phyloP scores from a whole-genome alignment of 768 basidiomycete species.

The Amanita exitialis region DNA sequence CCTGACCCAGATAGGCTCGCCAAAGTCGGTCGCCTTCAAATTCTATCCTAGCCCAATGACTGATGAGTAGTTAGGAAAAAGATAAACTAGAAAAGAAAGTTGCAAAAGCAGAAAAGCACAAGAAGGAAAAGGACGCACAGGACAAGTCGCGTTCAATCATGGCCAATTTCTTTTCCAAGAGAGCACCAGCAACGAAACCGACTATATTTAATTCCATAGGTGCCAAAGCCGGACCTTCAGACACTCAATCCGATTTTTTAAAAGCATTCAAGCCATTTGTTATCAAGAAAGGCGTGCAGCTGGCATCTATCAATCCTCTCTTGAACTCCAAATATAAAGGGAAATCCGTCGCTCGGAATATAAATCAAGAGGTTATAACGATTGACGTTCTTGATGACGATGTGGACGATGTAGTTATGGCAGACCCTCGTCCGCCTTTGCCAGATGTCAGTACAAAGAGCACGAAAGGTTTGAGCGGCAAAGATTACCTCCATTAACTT shows the following conservation, averaged over 20 bases:
- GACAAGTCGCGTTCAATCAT: slow-evolving; percentile 68
- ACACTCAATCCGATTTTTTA: slow-evolving; percentile 53
- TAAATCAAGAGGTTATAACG: background rate
- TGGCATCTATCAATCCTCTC: slow-evolving; percentile 75
- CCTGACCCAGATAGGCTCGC: slow-evolving; percentile 47
- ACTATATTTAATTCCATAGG: slow-evolving; percentile 14
- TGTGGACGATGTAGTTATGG: slow-evolving; percentile 16
- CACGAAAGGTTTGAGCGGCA: slow-evolving; percentile 25
- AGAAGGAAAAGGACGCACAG: slow-evolving; percentile 59
- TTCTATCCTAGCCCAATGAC: background rate
- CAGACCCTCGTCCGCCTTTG: slow-evolving; percentile 11
- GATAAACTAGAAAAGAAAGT: slow-evolving; percentile 58
- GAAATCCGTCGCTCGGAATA: slow-evolving; percentile 1
- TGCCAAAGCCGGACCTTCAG: slow-evolving; percentile 23
- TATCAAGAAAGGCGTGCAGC: slow-evolving; percentile 59
- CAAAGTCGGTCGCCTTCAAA: slow-evolving; percentile 29
- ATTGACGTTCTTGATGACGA: slow-evolving; percentile 10
- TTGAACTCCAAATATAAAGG: slow-evolving; percentile 13
- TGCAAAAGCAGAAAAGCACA: slow-evolving; percentile 62
- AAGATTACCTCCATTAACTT: background rate
- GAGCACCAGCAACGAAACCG: slow-evolving; percentile 25
- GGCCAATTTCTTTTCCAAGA: slow-evolving; percentile 69
- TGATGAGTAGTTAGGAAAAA: slow-evolving; percentile 41
- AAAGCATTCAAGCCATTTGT: slow-evolving; percentile 72
- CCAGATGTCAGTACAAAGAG: slow-evolving; percentile 23